Percentiles rank a stretch among this genome's conserved stretches.
Evolutionary conservation across 306 rosid species (phyloP).

Genomic region (Sindora glabra): DNA sequence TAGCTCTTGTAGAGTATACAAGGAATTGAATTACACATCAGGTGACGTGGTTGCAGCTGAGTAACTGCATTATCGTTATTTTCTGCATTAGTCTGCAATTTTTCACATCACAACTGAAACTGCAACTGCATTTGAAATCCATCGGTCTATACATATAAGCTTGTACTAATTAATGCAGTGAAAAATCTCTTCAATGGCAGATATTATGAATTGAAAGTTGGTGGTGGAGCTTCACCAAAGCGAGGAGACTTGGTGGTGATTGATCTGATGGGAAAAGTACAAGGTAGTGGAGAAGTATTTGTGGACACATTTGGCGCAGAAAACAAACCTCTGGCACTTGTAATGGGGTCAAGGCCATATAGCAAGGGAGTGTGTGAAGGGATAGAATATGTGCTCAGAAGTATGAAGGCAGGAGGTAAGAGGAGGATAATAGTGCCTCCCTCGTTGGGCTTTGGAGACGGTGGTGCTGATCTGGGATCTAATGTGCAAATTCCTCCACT

Average conservation of each 20-base stretch:
- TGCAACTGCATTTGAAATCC: too few species aligned
- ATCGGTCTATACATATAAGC: neutral
- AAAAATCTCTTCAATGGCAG: slow-evolving; percentile 8
- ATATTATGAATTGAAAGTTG: slow-evolving; percentile 60
- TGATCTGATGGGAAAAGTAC: slow-evolving; percentile 55
- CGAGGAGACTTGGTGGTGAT: slow-evolving; percentile 79
- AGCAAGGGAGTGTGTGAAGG: slow-evolving; percentile 94
- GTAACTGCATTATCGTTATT: too few species aligned
- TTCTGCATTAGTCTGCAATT: too few species aligned
- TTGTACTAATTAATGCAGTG: neutral
- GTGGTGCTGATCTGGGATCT: slow-evolving; percentile 77
- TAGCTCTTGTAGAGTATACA: neutral
- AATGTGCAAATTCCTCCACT: slow-evolving; percentile 67
- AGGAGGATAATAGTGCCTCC: slow-evolving; percentile 74
- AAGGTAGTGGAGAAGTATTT: slow-evolving; percentile 51
- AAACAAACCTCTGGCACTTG: slow-evolving; percentile 70
- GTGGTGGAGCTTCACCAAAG: slow-evolving; percentile 67
- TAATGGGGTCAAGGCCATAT: slow-evolving; percentile 87
- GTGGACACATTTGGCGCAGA: slow-evolving; percentile 72
- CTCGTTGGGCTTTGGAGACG: slow-evolving; percentile 62
- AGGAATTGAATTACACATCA: too few species aligned
- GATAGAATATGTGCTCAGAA: slow-evolving; percentile 51
- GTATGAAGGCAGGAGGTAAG: slow-evolving; percentile 86
- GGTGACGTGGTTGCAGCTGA: too few species aligned
- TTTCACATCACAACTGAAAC: too few species aligned